A percentile compares a stretch with the other conserved stretches of the same genome.
Conservation (phyloP, 164 flowering plant genomes). For the Taxillus chinensis region DNA sequence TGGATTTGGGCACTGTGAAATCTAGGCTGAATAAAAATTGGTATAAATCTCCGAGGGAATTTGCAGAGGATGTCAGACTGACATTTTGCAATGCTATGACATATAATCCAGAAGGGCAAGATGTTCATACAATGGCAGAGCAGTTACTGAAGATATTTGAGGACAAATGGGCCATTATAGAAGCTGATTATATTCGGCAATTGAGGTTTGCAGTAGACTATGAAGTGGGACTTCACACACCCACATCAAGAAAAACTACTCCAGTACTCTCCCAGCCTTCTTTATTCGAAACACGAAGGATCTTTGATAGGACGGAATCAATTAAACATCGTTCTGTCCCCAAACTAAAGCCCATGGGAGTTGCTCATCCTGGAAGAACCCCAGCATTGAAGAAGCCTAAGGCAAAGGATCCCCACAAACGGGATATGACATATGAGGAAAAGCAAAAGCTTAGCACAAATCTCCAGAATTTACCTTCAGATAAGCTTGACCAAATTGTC, state of each 20-base stretch:
- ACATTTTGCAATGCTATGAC: constrained; percentile 62
- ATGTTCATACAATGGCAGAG: constrained; percentile 65
- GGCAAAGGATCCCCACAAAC: constrained; percentile 52
- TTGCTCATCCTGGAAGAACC: constrained; percentile 24
- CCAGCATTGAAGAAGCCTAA: constrained; percentile 49
- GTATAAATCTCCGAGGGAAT: constrained; percentile 54
- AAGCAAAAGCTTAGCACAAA: constrained; percentile 54
- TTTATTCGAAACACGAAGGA: constrained; percentile 25
- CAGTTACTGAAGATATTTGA: constrained; percentile 37
- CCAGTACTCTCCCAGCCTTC: constrained; percentile 9
- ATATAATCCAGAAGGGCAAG: constrained; percentile 57
- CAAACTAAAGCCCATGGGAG: constrained; percentile 13
- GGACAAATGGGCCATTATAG: constrained; percentile 44
- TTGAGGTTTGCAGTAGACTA: constrained; percentile 17
- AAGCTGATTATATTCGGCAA: constrained; percentile 40
- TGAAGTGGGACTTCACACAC: constrained; percentile 26
- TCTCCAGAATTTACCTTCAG: constrained; percentile 49
- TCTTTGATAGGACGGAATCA: constrained; percentile 39
- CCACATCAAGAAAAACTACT: constrained; percentile 30
- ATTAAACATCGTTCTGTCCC: constrained; percentile 18
- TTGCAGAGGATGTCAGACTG: constrained; percentile 68
- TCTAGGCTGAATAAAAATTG: constrained; percentile 36
- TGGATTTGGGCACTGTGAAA: constrained; percentile 71
- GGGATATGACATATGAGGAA: constrained; percentile 64
- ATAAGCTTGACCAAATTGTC: constrained; percentile 51